These are phyloP conservation scores for Aspergillaceae sp. DNA, from an alignment of 2,329 filamentous ascomycete species.

Conservation along the genomic window DNA sequence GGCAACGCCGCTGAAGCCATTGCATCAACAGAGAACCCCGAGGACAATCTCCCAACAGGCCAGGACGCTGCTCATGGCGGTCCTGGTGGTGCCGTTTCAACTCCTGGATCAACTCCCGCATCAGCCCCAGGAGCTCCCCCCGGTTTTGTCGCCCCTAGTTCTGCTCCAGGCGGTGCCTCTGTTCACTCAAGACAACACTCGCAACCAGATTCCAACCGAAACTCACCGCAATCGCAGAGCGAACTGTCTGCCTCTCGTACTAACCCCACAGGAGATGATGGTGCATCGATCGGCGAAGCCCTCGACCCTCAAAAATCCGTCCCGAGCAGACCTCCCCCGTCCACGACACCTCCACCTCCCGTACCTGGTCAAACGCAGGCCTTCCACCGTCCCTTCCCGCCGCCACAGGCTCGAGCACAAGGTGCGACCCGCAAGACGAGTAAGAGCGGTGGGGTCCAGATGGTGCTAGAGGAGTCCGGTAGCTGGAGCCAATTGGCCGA, in stretches of 20 bases:
- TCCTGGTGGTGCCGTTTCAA: too few relatives aligned
- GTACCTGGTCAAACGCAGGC: conserved; percentile 17
- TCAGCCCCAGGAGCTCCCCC: background rate
- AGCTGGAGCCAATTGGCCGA: conserved; percentile 88
- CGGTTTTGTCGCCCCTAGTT: background rate
- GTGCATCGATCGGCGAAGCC: conserved; percentile 21
- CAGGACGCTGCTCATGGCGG: too few relatives aligned
- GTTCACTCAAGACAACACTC: conserved; percentile 30
- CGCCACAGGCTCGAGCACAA: conserved; percentile 39
- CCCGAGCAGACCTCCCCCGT: conserved; percentile 18
- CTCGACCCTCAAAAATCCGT: conserved; percentile 18
- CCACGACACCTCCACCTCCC: conserved; percentile 20
- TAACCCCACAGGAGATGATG: conserved; percentile 19
- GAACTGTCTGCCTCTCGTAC: conserved; percentile 22
- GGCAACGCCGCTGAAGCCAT: conserved; percentile 38
- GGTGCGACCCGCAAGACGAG: conserved; percentile 63
- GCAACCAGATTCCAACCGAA: conserved; percentile 25
- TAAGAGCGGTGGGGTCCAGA: conserved; percentile 76
- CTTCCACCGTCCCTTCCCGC: conserved; percentile 32
- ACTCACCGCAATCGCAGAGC: conserved; percentile 22
- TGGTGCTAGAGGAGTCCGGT: conserved; percentile 79
- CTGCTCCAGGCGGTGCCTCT: conserved; percentile 5
- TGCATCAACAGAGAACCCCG: conserved; percentile 22
- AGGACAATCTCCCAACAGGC: too few relatives aligned
- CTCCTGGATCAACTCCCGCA: too few relatives aligned